A percentile compares a stretch with the other conserved stretches of the same genome.
Conservation (phyloP, 768 basidiomycete genomes). For the Panaeolus papilionaceus region DNA sequence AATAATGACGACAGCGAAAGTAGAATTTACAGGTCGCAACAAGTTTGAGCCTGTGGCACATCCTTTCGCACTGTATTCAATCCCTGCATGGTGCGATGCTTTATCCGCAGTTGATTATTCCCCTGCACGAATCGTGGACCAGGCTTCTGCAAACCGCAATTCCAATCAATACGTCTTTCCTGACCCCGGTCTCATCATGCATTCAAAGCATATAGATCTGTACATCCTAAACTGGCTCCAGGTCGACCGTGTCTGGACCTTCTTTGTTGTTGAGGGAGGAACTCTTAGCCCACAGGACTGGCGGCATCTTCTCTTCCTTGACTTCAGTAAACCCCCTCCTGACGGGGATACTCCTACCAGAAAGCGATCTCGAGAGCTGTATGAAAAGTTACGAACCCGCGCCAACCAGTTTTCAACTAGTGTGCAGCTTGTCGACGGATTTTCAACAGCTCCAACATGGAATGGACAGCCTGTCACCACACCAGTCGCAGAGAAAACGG, state of each 20-base stretch:
- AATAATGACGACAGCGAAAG: background rate
- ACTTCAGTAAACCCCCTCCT: background rate
- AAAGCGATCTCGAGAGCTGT: background rate
- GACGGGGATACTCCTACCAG: background rate
- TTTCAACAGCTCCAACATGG: background rate
- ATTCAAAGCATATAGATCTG: background rate
- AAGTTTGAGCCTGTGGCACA: slow-evolving; percentile 12
- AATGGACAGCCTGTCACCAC: background rate
- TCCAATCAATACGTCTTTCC: slow-evolving; percentile 16
- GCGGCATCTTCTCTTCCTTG: background rate
- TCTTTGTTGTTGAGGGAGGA: background rate
- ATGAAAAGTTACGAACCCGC: background rate
- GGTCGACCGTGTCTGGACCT: background rate
- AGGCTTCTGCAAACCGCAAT: background rate
- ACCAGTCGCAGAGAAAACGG: background rate
- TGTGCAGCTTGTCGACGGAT: background rate
- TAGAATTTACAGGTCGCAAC: background rate
- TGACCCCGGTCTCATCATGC: slow-evolving; percentile 16
- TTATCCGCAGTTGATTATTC: slow-evolving; percentile 13
- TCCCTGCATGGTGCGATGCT: slow-evolving; percentile 9
- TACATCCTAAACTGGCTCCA: background rate
- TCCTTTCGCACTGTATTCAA: slow-evolving; percentile 12
- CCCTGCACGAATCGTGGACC: background rate
- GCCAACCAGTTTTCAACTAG: background rate
- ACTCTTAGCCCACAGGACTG: background rate